Conservation (phyloP, 306 rosid species). For the Betula pendula region DNA sequence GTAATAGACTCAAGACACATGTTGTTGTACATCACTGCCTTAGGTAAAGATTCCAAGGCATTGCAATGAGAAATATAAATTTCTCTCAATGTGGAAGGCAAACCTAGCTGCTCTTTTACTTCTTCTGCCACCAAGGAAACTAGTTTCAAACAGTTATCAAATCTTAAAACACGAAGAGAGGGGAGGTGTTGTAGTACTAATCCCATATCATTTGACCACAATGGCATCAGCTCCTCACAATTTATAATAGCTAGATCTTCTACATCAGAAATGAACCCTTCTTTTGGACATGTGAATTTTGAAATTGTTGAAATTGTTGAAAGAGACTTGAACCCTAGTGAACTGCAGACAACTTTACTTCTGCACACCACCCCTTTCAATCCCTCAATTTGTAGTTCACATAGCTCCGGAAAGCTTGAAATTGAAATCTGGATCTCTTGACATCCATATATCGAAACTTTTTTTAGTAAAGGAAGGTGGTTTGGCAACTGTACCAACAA, state of each 20-base stretch:
- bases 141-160: too few relatives aligned
- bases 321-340: background rate
- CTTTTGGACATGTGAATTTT: background rate
- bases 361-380: background rate
- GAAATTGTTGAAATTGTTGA: background rate
- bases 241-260: background rate
- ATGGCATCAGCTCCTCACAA: background rate
- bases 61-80: too few relatives aligned
- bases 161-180: too few relatives aligned
- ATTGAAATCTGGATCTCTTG: background rate
- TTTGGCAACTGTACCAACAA: conserved; percentile 3
- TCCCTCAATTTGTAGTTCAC: background rate
- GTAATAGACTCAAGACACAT: too few relatives aligned
- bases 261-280: background rate
- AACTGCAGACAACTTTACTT: background rate
- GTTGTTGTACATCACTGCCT: too few relatives aligned
- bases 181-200: background rate
- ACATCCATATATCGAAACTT: background rate
- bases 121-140: too few relatives aligned
- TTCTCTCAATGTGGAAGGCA: too few relatives aligned
- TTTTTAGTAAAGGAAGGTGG: background rate
- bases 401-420: background rate
- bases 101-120: too few relatives aligned
- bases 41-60: too few relatives aligned
- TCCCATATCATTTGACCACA: background rate